Conservation (phyloP, 345 rosid species). For the Firmiana major region DNA sequence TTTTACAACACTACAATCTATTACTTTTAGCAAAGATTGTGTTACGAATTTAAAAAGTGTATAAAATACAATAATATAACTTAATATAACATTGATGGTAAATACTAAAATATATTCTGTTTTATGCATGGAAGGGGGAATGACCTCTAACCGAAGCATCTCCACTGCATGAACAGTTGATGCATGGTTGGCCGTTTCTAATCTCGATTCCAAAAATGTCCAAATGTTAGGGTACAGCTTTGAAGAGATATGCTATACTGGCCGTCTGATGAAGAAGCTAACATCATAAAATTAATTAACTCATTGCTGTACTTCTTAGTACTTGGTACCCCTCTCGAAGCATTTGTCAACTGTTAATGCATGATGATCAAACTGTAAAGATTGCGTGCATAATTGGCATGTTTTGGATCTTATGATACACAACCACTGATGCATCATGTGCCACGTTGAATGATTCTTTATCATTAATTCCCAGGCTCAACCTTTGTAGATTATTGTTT, state of each 20-base stretch:
- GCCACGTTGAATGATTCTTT: neutral
- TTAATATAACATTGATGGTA: neutral
- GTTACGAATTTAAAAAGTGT: too few relatives aligned
- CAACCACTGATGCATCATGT: neutral
- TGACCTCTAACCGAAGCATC: slow-evolving; percentile 18
- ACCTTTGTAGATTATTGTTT: neutral
- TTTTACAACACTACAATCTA: too few relatives aligned
- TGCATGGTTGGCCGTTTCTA: slow-evolving; percentile 20
- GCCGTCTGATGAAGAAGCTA: slow-evolving; percentile 4
- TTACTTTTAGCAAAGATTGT: too few relatives aligned
- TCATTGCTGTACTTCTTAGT: neutral
- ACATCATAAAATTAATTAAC: neutral
- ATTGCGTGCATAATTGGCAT: slow-evolving; percentile 19
- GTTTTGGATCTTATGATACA: slow-evolving; percentile 11
- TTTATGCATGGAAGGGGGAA: too few relatives aligned
- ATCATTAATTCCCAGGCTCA: neutral
- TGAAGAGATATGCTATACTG: slow-evolving; percentile 10
- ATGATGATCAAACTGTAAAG: neutral
- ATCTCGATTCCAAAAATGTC: slow-evolving; percentile 21
- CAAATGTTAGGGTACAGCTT: slow-evolving; percentile 24
- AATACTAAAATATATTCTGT: too few relatives aligned
- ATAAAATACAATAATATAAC: too few relatives aligned
- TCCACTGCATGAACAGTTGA: neutral
- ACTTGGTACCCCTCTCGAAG: neutral
- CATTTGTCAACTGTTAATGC: neutral